Evolutionary conservation across 1,284 basidiomycete genomes (phyloP), one percentile per base, ranked within the genome.

Genomic region (Marasmius oreades): DNA sequence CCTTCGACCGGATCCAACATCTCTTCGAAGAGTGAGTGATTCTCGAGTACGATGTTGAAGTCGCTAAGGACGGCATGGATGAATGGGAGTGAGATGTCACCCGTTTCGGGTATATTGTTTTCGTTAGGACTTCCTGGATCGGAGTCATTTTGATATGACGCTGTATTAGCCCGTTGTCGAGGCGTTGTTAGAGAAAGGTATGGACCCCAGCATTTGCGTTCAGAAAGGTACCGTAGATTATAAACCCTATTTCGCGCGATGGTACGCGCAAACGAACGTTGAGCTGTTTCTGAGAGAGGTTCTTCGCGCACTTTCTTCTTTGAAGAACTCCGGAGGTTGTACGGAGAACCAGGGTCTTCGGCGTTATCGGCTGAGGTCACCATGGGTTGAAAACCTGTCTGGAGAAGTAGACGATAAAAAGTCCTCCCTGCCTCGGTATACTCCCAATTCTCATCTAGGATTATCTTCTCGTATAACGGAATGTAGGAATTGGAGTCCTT

Each of bases 161-260:
- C 26, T 12, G 14, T 24, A 6, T 53, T 36, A 12, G 28, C 45
- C 16, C 28, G 16, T 18, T 5, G n/a, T 44, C 8, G 18, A 56
- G 26, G 14, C 7, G 45, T 18, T 2, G 23, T 46, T 14, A 68
- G 65, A 1, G 60, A 59, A 5, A 71, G 65, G 59, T 67, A 79
- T 1, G 77, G 77, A 0, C 77, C 77, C 70, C 72, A 78, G 20
- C 68, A 55, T 26, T 76, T 64, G 22, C 69, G 64, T 3, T 60
- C 60, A 3, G 62, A 64, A 23, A 77, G 68, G 56, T 78, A 78
- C n/a, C 64, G 63, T 66, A 79, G 69, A 52, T 75, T 67, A 58
- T 79, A 78, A 11, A 73, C 76, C 14, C 54, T 52, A 28, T 55
- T 51, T 12, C 57, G 37, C 6, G 60, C 54, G n/a, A 56, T 44